Base-by-base conservation (phyloP, 192 early-diverging fungal species). In the Phycomyces blakesleeanus region DNA sequence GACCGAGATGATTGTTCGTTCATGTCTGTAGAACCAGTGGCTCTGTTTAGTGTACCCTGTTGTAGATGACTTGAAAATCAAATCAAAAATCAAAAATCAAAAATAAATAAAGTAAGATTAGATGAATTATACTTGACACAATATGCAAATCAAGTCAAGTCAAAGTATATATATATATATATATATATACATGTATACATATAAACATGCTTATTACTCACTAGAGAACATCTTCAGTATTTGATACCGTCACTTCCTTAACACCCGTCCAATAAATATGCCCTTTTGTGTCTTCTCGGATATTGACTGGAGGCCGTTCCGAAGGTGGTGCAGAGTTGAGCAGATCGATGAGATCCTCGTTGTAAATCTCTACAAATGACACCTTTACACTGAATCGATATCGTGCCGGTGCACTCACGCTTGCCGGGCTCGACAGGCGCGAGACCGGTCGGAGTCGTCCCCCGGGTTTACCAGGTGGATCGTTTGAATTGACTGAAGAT, bases 1-100 rank as follows among this genome's bases (percentile, higher is more conserved):
- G 93, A 96, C 51, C 96, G 79, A 21, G 93, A 96, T 2, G 93
- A 96, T 52, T 90, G 79, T 44, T 89, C 91, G 76, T 99, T 99
- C 96, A 98, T 97, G 44, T 95, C 91, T 24, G 97, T 99, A n/a
- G 94, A 83, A 27, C 92, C 89, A 0, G 95, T 97, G 52, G 91
- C 90, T 52, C 97, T 81, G 44, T 87, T 85, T 52, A 80, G 78
- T 12, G 89, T 87, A 38, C 93, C 95, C 59, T 81, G 78, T 12
- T 80, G 69, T 14, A 94, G 78, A 57, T 86, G 68, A 8, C 71
- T 81, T 51, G 21, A 22, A 22, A 21, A 21, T 20, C 38, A 20
- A 57, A 57, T 57, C 22, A 57, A 57, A 57, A 20, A 37, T 6
- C 41, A 56, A 42, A 34, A 4, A 26, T 16, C 11, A 38, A 56